A percentile compares a stretch with the other conserved stretches of the same genome.
These are phyloP conservation scores for Camellia japonica DNA, from an alignment of 148 eudicot genomes.

Conservation along the genomic window DNA sequence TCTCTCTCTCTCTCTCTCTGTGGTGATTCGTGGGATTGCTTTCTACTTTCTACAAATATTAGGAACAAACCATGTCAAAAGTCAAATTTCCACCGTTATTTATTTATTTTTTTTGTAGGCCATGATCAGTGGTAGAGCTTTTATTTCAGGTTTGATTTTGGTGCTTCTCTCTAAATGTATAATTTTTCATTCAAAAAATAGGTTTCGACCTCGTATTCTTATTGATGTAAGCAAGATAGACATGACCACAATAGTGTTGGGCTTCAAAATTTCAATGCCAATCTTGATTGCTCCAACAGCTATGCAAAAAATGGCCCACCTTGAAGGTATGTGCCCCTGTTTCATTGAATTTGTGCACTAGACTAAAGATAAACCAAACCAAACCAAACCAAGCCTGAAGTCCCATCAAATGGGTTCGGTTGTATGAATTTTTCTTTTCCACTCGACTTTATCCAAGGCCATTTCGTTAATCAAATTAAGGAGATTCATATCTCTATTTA, in stretches of 20 bases:
- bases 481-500: no score
- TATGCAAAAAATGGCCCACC: constrained; percentile 90
- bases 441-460: no score
- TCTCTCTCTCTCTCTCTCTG: neutral
- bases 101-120: neutral
- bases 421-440: no score
- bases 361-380: neutral
- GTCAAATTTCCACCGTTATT: neutral
- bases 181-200: constrained; percentile 21
- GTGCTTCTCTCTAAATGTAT: neutral
- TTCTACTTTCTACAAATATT: neutral
- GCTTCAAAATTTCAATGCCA: constrained; percentile 81
- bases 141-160: neutral
- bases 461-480: no score
- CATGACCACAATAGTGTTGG: constrained; percentile 57
- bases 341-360: neutral
- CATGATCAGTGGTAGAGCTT: neutral
- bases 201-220: constrained; percentile 83
- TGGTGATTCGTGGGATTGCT: constrained; percentile 2
- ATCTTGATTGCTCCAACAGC: constrained; percentile 91
- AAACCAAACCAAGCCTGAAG: no score
- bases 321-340: constrained; percentile 50
- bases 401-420: no score
- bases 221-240: constrained; percentile 72
- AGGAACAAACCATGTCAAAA: neutral